A percentile compares a stretch with the other conserved stretches of the same genome.
Conservation (phyloP, 2,329 filamentous ascomycete genomes). For the Cercospora sp. region DNA sequence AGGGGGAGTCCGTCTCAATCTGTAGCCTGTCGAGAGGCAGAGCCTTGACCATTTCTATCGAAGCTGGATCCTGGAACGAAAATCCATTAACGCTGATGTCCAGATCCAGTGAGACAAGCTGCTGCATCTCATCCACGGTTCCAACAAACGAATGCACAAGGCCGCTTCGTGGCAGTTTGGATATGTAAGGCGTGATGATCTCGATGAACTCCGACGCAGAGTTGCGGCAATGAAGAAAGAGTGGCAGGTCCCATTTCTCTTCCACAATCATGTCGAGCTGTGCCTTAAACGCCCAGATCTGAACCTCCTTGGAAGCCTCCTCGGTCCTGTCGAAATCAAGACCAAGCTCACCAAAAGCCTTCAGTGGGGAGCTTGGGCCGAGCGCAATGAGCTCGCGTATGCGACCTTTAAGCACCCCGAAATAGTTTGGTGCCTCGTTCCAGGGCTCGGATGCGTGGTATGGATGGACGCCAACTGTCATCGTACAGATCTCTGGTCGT, state of each 20-base stretch:
- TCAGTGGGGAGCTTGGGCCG: constrained; percentile 35
- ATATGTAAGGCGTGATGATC: constrained; percentile 45
- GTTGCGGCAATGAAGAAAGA: constrained; percentile 47
- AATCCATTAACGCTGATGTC: constrained; percentile 54
- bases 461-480: constrained; percentile 54
- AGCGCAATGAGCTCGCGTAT: constrained; percentile 29
- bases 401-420: constrained; percentile 30
- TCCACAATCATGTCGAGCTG: constrained; percentile 46
- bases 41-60: constrained; percentile 46
- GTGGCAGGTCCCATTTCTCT: constrained; percentile 40
- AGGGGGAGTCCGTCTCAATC: constrained; percentile 53
- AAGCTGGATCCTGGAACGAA: constrained; percentile 45
- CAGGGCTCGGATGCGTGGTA: constrained; percentile 53
- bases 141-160: constrained; percentile 48
- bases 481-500: constrained; percentile 39
- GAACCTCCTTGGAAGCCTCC: constrained; percentile 45
- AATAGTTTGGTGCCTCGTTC: constrained; percentile 25
- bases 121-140: constrained; percentile 43
- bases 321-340: constrained; percentile 53
- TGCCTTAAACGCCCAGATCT: constrained; percentile 44
- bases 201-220: constrained; percentile 48
- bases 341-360: constrained; percentile 53
- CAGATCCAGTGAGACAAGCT: constrained; percentile 42
- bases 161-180: constrained; percentile 40
- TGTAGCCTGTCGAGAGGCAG: constrained; percentile 47